A percentile compares a stretch with the other conserved stretches of the same genome.
These are phyloP conservation scores for Penicillium manginii DNA, from an alignment of 495 filamentous ascomycete species.

Conservation along the genomic window DNA sequence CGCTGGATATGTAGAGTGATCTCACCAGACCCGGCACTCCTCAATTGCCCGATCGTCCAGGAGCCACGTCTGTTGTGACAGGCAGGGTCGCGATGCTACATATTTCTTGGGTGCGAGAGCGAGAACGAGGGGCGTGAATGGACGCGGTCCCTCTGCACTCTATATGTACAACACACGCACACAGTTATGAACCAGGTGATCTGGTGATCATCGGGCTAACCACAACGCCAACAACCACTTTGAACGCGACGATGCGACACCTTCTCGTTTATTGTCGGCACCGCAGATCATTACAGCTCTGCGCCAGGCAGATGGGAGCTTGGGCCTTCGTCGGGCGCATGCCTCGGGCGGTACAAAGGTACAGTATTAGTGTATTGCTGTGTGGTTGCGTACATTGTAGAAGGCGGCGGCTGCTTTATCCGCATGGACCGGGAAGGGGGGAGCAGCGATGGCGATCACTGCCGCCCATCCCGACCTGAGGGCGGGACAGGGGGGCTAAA, in stretches of 20 bases:
- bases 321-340: not conserved
- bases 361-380: not conserved
- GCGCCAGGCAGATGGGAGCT: conserved; percentile 1
- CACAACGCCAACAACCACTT: not conserved
- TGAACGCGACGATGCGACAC: not conserved
- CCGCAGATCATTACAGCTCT: not conserved
- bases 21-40: not conserved
- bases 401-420: not conserved
- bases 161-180: not conserved
- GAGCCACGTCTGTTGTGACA: not conserved
- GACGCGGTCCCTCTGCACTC: not conserved
- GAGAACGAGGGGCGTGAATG: not conserved
- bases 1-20: not conserved
- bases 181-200: not conserved
- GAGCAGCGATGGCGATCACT: not conserved
- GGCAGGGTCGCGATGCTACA: no score
- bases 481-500: not conserved
- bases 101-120: not conserved
- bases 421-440: not conserved
- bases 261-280: not conserved
- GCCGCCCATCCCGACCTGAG: not conserved
- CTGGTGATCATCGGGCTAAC: not conserved
- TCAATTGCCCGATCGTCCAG: not conserved
- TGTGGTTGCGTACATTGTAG: not conserved
- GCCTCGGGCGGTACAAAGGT: not conserved